These are phyloP conservation scores for Fagus crenata DNA, from an alignment of 306 rosid genomes.

Conservation along the genomic window DNA sequence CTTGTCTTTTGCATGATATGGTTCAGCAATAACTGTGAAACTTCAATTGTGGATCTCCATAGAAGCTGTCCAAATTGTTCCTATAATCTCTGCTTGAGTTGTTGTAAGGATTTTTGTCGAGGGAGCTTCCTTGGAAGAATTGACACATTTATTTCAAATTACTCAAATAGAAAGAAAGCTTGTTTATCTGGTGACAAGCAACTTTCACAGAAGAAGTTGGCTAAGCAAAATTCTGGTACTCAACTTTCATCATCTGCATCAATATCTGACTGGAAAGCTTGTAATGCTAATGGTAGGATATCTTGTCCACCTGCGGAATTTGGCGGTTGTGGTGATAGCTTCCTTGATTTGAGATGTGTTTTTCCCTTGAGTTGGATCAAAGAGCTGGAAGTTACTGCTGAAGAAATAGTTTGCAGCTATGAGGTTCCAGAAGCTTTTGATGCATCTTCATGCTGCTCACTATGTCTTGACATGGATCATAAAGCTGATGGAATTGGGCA, in stretches of 20 bases:
- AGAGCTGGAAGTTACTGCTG: constrained; percentile 87
- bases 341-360: constrained; percentile 76
- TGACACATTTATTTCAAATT: constrained; percentile 33
- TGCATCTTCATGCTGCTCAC: constrained; percentile 59
- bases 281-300: constrained; percentile 40
- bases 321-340: constrained; percentile 70
- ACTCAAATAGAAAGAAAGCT: constrained; percentile 39
- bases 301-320: constrained; percentile 64
- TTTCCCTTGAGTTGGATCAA: constrained; percentile 70
- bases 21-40: constrained; percentile 79
- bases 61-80: constrained; percentile 94
- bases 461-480: constrained; percentile 60
- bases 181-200: constrained; percentile 36
- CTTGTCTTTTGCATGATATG: constrained; percentile 32
- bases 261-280: constrained; percentile 42
- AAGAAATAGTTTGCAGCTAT: constrained; percentile 97
- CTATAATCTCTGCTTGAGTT: constrained; percentile 74
- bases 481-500: constrained; percentile 45
- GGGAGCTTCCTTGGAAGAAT: constrained; percentile 43
- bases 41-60: constrained; percentile 74
- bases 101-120: constrained; percentile 55
- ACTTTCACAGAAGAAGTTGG: constrained; percentile 40
- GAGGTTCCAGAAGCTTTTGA: constrained; percentile 89
- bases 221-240: constrained; percentile 21
- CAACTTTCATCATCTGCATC: constrained; percentile 39